Conservation (phyloP, 768 basidiomycete genomes). For the Boletus reticuloceps region DNA sequence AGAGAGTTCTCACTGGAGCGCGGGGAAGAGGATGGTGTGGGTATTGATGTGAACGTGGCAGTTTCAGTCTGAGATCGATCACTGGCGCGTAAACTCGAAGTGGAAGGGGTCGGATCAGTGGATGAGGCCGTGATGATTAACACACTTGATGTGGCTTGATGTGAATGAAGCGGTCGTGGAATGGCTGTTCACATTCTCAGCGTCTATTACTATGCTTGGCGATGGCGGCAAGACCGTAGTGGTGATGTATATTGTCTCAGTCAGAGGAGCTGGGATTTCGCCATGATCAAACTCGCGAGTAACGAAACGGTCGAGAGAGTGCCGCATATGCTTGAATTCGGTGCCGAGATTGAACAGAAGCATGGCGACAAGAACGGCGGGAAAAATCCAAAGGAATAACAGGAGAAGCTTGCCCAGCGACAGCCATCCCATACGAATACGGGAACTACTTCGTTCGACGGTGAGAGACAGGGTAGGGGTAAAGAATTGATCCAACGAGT, state of each 20-base stretch:
- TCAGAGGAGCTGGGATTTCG: constrained; percentile 2
- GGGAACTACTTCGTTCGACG: constrained; percentile 5
- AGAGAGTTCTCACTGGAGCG: constrained; percentile 20
- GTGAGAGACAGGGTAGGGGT: constrained; percentile 50
- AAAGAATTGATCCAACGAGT: constrained; percentile 56
- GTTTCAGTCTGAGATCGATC: constrained; percentile 14
- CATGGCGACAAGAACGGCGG: constrained; percentile 14
- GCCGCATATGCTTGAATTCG: constrained; percentile 26
- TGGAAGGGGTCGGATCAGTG: not conserved
- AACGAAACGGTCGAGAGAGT: constrained; percentile 21
- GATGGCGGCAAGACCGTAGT: constrained; percentile 22
- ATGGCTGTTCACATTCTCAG: constrained; percentile 1
- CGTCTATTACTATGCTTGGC: not conserved
- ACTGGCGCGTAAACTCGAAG: constrained; percentile 1
- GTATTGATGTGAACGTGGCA: constrained; percentile 5
- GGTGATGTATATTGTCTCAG: constrained; percentile 31
- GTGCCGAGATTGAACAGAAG: constrained; percentile 25
- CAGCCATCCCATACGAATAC: constrained; percentile 7
- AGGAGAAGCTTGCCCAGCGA: constrained; percentile 13
- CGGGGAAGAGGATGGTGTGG: constrained; percentile 13
- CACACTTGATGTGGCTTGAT: not conserved
- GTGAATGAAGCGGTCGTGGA: constrained; percentile 1
- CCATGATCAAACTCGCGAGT: constrained; percentile 5
- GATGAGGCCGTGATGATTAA: constrained; percentile 10
- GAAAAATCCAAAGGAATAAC: constrained; percentile 15